Evolutionary conservation across 306 rosid genomes (phyloP).

Genomic region (Canavalia gladiata): DNA sequence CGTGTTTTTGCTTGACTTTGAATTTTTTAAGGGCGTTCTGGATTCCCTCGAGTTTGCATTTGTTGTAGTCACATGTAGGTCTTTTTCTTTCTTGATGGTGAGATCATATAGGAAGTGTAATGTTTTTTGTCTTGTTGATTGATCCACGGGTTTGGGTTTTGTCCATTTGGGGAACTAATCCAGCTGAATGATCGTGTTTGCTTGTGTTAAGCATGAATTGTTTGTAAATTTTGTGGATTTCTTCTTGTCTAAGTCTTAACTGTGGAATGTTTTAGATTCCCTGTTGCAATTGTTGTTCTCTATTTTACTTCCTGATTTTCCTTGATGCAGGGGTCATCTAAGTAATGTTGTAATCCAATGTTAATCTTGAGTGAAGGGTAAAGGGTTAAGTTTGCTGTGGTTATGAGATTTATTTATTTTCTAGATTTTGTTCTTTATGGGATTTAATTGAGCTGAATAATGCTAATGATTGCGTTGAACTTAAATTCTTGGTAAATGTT

Average conservation of each 20-base stretch:
- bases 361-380: conserved; percentile 33
- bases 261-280: conserved; percentile 34
- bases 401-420: conserved; percentile 9
- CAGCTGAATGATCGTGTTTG: not conserved
- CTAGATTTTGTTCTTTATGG: conserved; percentile 18
- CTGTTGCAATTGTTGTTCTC: not conserved
- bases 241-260: conserved; percentile 20
- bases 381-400: conserved; percentile 14
- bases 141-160: conserved; percentile 11
- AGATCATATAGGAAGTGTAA: not conserved
- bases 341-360: conserved; percentile 41
- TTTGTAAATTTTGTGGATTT: not conserved
- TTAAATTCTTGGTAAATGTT: conserved; percentile 43
- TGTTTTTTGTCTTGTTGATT: conserved; percentile 6
- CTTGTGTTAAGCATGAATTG: not conserved
- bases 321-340: conserved; percentile 20
- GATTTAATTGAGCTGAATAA: conserved; percentile 44
- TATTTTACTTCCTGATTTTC: not conserved
- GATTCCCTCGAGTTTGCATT: conserved; percentile 24
- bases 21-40: not conserved
- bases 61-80: conserved; percentile 6
- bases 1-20: conserved; percentile 11
- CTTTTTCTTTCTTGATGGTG: not conserved
- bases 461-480: conserved; percentile 17
- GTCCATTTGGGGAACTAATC: conserved; percentile 34